Base-by-base conservation (phyloP, 768 basidiomycete genomes). In the Rhodotorula kratochvilovae region DNA sequence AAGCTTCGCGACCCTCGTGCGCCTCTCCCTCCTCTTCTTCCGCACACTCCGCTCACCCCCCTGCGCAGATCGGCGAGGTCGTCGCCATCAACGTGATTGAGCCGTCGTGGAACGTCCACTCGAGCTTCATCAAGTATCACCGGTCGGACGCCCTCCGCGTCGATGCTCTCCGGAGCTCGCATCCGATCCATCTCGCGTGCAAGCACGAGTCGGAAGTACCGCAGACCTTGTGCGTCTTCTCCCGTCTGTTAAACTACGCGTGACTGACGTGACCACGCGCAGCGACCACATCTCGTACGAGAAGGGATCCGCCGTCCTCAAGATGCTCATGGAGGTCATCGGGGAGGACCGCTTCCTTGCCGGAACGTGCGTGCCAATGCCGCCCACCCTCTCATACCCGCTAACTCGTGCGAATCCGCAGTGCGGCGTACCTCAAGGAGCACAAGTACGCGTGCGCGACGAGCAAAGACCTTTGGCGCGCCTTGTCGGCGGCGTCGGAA, bases 141-240 rank as follows among this genome's bases (percentile, higher is more conserved):
- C 83, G 94, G 51, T 85, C 86, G 64, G 81, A 83, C n/a, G 94
- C 94, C 21, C 84, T 97, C 33, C 81, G 82, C 43, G 85, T 95
- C 56, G 95, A 98, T 78, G 85, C 91, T 4, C 90, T 91, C 77
- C 81, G 87, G 16, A 91, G 91, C 31, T 92, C 91, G 21, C 94
- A 98, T 79, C 90, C 95, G 2, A 90, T 98, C 76, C 91, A 97
- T 79, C 91, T 95, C 33, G 87, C 89, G 21, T 91, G 90, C 78
- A 89, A 88, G 0, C 91, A 94, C 79, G 74, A 75, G 36, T 56
- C 59, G 8, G 70, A 68, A 8, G 70, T 75, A 31, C 59, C 69
- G 48, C 71, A 72, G 62, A 67, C 35, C 43, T 53, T 61, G 21
- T 29, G 13, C 50, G 48, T 36, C 29, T 42, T 8, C 17, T 45